These are phyloP conservation scores for Yamadazyma membranifaciens DNA, from an alignment of 1,139 yeast genomes.

Conservation along the genomic window DNA sequence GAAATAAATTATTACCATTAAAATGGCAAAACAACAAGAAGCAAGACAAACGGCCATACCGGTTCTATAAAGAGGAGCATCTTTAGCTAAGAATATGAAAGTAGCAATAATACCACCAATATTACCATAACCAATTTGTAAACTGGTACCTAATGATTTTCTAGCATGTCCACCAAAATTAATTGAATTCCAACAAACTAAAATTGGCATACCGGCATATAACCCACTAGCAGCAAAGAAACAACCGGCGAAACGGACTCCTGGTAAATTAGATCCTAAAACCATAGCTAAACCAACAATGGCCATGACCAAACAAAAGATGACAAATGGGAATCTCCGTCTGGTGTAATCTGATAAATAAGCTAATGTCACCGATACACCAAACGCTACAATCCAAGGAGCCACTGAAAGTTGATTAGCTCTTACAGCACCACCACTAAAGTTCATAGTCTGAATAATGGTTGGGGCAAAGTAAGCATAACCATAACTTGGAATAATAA, in stretches of 20 bases:
- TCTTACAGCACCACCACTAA: constrained; percentile 62
- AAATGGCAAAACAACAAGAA: constrained; percentile 49
- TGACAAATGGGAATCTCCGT: constrained; percentile 48
- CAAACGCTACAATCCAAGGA: constrained; percentile 71
- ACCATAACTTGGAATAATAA: constrained; percentile 66
- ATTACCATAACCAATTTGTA: constrained; percentile 80
- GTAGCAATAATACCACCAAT: constrained; percentile 80
- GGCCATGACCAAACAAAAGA: constrained; percentile 42
- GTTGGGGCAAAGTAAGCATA: constrained; percentile 71
- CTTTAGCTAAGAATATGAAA: constrained; percentile 53
- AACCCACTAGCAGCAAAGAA: constrained; percentile 66
- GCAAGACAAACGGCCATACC: constrained; percentile 59
- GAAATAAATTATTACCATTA: constrained; percentile 44
- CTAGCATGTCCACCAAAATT: constrained; percentile 71
- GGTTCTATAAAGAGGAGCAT: constrained; percentile 57
- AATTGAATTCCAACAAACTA: constrained; percentile 70
- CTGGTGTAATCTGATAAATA: constrained; percentile 47
- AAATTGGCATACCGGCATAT: constrained; percentile 71
- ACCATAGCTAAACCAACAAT: constrained; percentile 57
- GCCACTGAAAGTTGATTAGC: constrained; percentile 63
- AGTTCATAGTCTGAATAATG: constrained; percentile 56
- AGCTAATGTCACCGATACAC: constrained; percentile 47
- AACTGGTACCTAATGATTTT: constrained; percentile 70
- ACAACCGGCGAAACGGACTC: constrained; percentile 66
- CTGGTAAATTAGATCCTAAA: constrained; percentile 33